phyloP scores from a whole-genome alignment of 2,329 filamentous ascomycete species.

The Epichloe aotearoae region DNA sequence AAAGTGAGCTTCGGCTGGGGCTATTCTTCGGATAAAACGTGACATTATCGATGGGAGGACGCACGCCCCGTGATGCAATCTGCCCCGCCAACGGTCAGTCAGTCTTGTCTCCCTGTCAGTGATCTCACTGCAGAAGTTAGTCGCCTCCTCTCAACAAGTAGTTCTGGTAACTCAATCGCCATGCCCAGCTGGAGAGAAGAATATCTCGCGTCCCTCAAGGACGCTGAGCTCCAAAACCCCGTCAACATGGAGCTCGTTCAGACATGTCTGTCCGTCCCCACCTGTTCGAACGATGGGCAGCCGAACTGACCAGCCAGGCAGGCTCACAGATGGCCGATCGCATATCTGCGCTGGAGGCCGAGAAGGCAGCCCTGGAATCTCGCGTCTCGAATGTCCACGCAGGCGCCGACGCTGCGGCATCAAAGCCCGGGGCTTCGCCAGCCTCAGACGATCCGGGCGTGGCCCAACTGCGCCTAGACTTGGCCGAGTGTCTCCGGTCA shows the following conservation, averaged over 20 bases:
- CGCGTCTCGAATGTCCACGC: slow-evolving; percentile 13
- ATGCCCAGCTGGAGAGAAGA: slow-evolving; percentile 68
- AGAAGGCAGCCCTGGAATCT: slow-evolving; percentile 31
- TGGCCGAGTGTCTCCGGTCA: slow-evolving; percentile 64
- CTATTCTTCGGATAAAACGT: slow-evolving; percentile 20
- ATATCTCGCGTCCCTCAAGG: slow-evolving; percentile 62
- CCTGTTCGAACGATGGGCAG: neutral
- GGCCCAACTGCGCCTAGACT: slow-evolving; percentile 50
- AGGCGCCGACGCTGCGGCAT: neutral
- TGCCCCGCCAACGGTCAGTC: neutral
- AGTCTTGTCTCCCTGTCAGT: neutral
- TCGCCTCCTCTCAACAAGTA: neutral
- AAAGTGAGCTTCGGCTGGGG: slow-evolving; percentile 5
- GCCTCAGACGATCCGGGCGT: slow-evolving; percentile 19
- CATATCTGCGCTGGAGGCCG: slow-evolving; percentile 47
- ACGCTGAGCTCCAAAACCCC: slow-evolving; percentile 53
- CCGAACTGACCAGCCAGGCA: slow-evolving; percentile 19
- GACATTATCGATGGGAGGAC: neutral
- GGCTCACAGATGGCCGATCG: slow-evolving; percentile 55
- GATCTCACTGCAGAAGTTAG: neutral
- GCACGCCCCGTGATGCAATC: too few species aligned
- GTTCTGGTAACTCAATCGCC: slow-evolving; percentile 6
- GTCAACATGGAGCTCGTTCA: slow-evolving; percentile 57
- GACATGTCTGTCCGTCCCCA: slow-evolving; percentile 50
- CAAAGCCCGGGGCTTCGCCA: slow-evolving; percentile 6